A percentile compares a stretch with the other conserved stretches of the same genome.
Conservation (phyloP, 169 alveolate species). For the Theileria parva region DNA sequence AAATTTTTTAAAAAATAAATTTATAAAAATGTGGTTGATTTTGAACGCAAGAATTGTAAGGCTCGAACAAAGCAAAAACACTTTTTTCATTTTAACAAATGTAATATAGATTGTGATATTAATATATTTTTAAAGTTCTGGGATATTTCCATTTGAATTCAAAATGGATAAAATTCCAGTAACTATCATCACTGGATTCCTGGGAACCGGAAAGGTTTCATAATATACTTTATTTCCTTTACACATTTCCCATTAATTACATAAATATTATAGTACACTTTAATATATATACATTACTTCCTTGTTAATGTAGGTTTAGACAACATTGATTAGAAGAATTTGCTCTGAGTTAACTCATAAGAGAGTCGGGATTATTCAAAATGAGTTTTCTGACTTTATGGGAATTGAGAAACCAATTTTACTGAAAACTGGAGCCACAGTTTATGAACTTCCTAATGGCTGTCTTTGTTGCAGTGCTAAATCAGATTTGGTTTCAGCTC, state of each 20-base stretch:
- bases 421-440: constrained; percentile 81
- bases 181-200: constrained; percentile 77
- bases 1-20: no score
- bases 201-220: constrained; percentile 81
- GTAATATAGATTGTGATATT: background rate
- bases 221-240: background rate
- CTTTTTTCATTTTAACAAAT: background rate
- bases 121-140: background rate
- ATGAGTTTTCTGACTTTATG: constrained; percentile 84
- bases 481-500: constrained; percentile 75
- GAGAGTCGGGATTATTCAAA: constrained; percentile 81
- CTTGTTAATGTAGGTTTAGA: constrained; percentile 27
- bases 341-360: constrained; percentile 34
- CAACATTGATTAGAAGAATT: constrained; percentile 74
- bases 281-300: background rate
- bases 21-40: background rate
- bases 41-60: background rate
- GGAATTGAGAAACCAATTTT: constrained; percentile 87
- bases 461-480: constrained; percentile 87
- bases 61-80: background rate
- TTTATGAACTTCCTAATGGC: constrained; percentile 88
- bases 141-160: background rate
- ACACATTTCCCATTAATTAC: background rate
- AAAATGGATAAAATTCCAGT: constrained; percentile 62
- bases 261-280: background rate